A percentile compares a stretch with the other conserved stretches of the same genome.
These are phyloP conservation scores for Rubroshorea leprosula DNA, from an alignment of 345 rosid species.

Conservation along the genomic window DNA sequence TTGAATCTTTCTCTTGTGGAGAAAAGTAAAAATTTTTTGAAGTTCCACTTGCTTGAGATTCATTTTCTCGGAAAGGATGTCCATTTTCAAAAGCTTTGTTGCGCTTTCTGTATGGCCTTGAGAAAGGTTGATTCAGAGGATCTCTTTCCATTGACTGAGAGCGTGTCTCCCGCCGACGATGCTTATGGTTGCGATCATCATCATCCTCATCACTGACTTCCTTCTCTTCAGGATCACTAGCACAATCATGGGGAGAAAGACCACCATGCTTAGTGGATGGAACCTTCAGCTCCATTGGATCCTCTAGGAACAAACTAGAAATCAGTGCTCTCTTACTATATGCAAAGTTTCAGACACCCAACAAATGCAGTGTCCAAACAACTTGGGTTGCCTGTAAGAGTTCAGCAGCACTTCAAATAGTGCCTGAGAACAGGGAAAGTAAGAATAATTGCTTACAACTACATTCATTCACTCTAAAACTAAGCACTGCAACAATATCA, in stretches of 20 bases:
- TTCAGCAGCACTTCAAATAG: constrained; percentile 14
- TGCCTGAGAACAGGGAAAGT: constrained; percentile 20
- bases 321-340: constrained; percentile 7
- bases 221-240: constrained; percentile 78
- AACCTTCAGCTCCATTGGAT: constrained; percentile 68
- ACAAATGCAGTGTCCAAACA: constrained; percentile 12
- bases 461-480: background rate
- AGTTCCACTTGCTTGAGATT: constrained; percentile 42
- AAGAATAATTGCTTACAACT: constrained; percentile 7
- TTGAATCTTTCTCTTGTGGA: constrained; percentile 38
- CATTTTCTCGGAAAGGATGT: constrained; percentile 48
- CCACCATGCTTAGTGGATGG: constrained; percentile 53
- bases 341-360: constrained; percentile 18
- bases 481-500: background rate
- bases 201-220: constrained; percentile 98
- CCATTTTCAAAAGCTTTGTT: constrained; percentile 63
- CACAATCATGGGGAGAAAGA: constrained; percentile 61
- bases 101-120: constrained; percentile 64
- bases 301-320: constrained; percentile 18
- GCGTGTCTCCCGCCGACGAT: constrained; percentile 64
- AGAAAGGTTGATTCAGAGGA: constrained; percentile 43
- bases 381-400: constrained; percentile 3
- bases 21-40: constrained; percentile 35
- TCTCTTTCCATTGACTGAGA: constrained; percentile 73
- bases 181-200: constrained; percentile 97